These are phyloP conservation scores for Ascochyta rabiei DNA, from an alignment of 2,329 filamentous ascomycete genomes.

Conservation along the genomic window DNA sequence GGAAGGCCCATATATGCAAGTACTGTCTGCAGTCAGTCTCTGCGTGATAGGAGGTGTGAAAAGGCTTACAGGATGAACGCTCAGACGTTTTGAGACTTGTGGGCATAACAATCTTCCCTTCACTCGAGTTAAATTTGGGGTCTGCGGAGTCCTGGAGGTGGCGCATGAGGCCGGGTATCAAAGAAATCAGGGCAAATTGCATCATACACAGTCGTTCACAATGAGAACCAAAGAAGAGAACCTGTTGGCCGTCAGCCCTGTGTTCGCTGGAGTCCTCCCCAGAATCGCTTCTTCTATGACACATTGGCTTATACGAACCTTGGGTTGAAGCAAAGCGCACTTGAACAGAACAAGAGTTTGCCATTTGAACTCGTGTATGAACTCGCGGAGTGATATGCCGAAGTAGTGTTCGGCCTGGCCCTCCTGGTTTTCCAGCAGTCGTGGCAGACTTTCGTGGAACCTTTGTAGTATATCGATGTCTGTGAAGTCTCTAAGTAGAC, in stretches of 20 bases:
- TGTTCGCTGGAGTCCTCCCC: not conserved
- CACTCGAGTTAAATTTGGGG: slow-evolving; percentile 86
- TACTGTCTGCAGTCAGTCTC: slow-evolving; percentile 55
- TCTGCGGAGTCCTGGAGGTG: slow-evolving; percentile 95
- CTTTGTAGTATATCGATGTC: slow-evolving; percentile 87
- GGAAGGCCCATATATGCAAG: slow-evolving; percentile 94
- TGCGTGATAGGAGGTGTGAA: not conserved
- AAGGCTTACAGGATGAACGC: slow-evolving; percentile 69
- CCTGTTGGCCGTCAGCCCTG: slow-evolving; percentile 60
- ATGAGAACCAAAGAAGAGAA: slow-evolving; percentile 97
- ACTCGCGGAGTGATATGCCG: slow-evolving; percentile 80
- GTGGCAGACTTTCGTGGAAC: slow-evolving; percentile 85
- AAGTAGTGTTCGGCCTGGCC: slow-evolving; percentile 84
- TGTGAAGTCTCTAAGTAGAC: slow-evolving; percentile 69
- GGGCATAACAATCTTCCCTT: slow-evolving; percentile 74
- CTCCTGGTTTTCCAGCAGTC: slow-evolving; percentile 65
- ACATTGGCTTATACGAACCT: slow-evolving; percentile 63
- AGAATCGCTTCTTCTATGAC: not conserved
- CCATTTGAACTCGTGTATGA: slow-evolving; percentile 93
- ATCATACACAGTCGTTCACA: slow-evolving; percentile 98
- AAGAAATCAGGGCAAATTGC: slow-evolving; percentile 93
- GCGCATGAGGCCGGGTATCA: slow-evolving; percentile 90
- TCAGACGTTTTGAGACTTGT: slow-evolving; percentile 92
- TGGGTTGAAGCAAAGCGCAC: slow-evolving; percentile 89
- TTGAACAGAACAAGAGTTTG: slow-evolving; percentile 95